Evolutionary conservation across 805 yeast species (phyloP).

Genomic region (Candida anglica): DNA sequence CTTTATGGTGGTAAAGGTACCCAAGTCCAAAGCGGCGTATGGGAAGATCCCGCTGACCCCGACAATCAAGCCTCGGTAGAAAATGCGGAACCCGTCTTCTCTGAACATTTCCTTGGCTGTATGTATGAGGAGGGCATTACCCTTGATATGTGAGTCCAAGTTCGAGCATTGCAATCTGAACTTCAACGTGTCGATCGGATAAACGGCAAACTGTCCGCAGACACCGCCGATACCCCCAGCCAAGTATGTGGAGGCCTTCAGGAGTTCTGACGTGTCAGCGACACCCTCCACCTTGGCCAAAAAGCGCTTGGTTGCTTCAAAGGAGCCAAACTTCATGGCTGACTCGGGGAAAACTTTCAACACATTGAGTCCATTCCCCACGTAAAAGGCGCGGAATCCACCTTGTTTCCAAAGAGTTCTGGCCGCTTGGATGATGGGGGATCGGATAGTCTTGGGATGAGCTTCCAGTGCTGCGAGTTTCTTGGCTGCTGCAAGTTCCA

Average conservation of each 20-base stretch:
- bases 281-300: constrained; percentile 76
- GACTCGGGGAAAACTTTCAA: constrained; percentile 94
- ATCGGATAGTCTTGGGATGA: constrained; percentile 48
- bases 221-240: constrained; percentile 98
- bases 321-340: constrained; percentile 95
- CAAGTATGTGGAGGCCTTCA: constrained; percentile 74
- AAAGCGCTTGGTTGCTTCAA: constrained; percentile 78
- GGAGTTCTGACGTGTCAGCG: constrained; percentile 62
- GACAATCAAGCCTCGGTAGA: constrained; percentile 83
- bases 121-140: constrained; percentile 53
- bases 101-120: constrained; percentile 76
- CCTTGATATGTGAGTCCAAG: constrained; percentile 56
- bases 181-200: constrained; percentile 93
- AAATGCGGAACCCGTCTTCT: constrained; percentile 74
- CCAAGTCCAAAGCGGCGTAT: constrained; percentile 93
- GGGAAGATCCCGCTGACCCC: constrained; percentile 98
- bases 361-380: constrained; percentile 93
- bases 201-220: constrained; percentile 84
- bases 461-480: constrained; percentile 36
- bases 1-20: constrained; percentile 86
- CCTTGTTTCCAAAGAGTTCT: constrained; percentile 81
- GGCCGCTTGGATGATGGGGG: constrained; percentile 80
- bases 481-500: constrained; percentile 15
- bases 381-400: constrained; percentile 83
- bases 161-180: constrained; percentile 93